Percentiles rank a stretch among this genome's conserved stretches.
Conservation (phyloP, 345 rosid genomes). For the Eutrema yunnanense region DNA sequence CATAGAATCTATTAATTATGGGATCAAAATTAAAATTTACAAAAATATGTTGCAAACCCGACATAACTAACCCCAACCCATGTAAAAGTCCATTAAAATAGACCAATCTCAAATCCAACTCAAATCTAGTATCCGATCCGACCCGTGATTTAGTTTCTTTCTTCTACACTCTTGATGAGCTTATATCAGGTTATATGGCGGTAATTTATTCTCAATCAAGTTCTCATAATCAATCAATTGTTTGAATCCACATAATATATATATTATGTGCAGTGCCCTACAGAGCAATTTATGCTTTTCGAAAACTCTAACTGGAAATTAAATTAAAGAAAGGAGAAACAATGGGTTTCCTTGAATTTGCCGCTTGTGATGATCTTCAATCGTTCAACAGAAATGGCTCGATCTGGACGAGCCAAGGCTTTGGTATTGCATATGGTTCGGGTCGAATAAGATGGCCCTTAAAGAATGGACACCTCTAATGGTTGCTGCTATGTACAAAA, state of each 20-base stretch:
- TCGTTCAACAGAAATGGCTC: slow-evolving; percentile 49
- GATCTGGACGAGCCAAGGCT: slow-evolving; percentile 52
- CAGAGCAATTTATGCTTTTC: slow-evolving; percentile 34
- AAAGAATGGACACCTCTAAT: slow-evolving; percentile 77
- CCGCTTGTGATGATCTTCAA: slow-evolving; percentile 63
- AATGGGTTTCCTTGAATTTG: slow-evolving; percentile 64
- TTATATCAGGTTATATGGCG: neutral
- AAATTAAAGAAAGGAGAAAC: slow-evolving; percentile 32
- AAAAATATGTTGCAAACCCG: no score
- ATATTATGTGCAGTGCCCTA: slow-evolving; percentile 44
- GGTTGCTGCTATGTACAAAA: slow-evolving; percentile 84
- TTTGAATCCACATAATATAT: slow-evolving; percentile 36
- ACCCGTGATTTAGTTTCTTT: no score
- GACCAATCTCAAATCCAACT: no score
- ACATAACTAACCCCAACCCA: no score
- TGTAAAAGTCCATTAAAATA: no score
- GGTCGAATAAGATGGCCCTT: slow-evolving; percentile 82
- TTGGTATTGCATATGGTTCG: slow-evolving; percentile 68
- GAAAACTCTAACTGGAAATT: slow-evolving; percentile 37
- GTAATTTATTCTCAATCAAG: neutral
- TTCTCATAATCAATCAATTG: neutral
- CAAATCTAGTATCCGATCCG: no score
- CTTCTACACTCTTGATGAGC: no score
- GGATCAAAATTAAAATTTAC: no score
- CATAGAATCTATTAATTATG: no score